A percentile compares a stretch with the other conserved stretches of the same genome.
phyloP scores from a whole-genome alignment of 495 filamentous ascomycete genomes.

The Parachaetomium inaequale region DNA sequence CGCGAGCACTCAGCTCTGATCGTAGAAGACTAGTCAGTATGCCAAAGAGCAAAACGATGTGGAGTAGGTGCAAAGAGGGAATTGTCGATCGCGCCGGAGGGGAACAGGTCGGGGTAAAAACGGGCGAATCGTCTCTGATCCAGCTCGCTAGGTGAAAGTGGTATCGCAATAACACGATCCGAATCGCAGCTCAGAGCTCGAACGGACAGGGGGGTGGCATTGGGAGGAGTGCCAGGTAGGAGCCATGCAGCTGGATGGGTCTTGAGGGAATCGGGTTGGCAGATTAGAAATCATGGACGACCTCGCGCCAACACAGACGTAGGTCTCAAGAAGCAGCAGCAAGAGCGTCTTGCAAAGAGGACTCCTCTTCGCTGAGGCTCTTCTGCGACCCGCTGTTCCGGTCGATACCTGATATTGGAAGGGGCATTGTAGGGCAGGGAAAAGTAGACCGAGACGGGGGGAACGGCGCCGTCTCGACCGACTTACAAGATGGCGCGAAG shows the following conservation, averaged over 20 bases:
- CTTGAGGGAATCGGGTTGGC: neutral
- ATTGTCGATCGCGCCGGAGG: neutral
- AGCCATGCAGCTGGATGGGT: constrained; percentile 5
- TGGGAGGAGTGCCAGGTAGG: neutral
- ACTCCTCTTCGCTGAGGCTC: neutral
- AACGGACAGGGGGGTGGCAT: too few relatives aligned
- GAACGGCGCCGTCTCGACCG: constrained; percentile 11
- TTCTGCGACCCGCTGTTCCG: neutral
- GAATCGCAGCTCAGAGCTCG: too few relatives aligned
- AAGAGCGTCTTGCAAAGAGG: neutral
- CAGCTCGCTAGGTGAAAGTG: neutral
- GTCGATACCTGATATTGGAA: neutral
- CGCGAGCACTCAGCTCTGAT: constrained; percentile 31
- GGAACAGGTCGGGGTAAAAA: neutral
- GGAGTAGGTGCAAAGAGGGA: neutral
- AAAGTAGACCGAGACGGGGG: neutral
- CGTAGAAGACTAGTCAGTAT: constrained; percentile 20
- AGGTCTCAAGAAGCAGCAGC: neutral
- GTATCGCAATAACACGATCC: too few relatives aligned
- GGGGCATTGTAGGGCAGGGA: neutral
- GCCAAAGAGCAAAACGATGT: neutral
- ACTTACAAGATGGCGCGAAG: constrained; percentile 19
- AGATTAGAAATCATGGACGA: too few relatives aligned
- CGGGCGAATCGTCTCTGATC: neutral
- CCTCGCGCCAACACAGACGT: neutral